Evolutionary conservation across 768 basidiomycete genomes (phyloP).

Genomic region (Lactarius sanguifluus): DNA sequence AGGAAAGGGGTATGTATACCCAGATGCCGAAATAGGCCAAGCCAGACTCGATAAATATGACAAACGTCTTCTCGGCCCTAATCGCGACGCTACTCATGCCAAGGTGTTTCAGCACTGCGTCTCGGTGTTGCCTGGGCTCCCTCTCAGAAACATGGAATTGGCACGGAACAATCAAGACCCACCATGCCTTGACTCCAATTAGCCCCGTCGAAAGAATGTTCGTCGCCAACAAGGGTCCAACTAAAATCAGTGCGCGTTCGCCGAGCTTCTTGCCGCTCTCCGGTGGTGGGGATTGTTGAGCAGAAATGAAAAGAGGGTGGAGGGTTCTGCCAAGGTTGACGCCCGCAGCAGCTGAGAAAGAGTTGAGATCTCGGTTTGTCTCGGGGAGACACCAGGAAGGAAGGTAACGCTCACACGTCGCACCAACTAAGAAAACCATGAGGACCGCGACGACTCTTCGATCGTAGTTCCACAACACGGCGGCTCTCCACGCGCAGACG

Average conservation of each 20-base stretch:
- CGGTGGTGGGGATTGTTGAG: not conserved
- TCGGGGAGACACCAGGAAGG: not conserved
- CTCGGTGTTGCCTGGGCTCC: slow-evolving; percentile 15
- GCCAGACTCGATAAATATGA: slow-evolving; percentile 22
- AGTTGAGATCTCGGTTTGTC: not conserved
- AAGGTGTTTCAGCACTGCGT: slow-evolving; percentile 1
- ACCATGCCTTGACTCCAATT: slow-evolving; percentile 22
- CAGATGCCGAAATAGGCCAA: slow-evolving; percentile 21
- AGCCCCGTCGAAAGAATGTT: slow-evolving; percentile 19
- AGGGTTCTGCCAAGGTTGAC: slow-evolving; percentile 14
- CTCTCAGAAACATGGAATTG: not conserved
- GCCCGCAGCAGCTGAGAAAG: slow-evolving; percentile 3
- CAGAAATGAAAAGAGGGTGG: not conserved
- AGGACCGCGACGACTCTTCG: slow-evolving; percentile 13
- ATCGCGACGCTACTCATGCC: not conserved
- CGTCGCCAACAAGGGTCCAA: slow-evolving; percentile 18
- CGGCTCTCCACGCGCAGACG: slow-evolving; percentile 24
- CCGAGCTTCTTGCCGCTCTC: not conserved
- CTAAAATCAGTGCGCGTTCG: slow-evolving; percentile 7
- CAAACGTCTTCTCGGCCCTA: slow-evolving; percentile 12
- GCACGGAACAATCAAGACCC: not conserved
- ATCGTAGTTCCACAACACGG: slow-evolving; percentile 23
- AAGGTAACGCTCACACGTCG: slow-evolving; percentile 3
- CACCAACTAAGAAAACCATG: slow-evolving; percentile 13
- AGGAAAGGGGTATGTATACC: not conserved